Evolutionary conservation across 1,139 yeast genomes (phyloP), one percentile per base, ranked within the genome.

Genomic region (Candida dubliniensis): DNA sequence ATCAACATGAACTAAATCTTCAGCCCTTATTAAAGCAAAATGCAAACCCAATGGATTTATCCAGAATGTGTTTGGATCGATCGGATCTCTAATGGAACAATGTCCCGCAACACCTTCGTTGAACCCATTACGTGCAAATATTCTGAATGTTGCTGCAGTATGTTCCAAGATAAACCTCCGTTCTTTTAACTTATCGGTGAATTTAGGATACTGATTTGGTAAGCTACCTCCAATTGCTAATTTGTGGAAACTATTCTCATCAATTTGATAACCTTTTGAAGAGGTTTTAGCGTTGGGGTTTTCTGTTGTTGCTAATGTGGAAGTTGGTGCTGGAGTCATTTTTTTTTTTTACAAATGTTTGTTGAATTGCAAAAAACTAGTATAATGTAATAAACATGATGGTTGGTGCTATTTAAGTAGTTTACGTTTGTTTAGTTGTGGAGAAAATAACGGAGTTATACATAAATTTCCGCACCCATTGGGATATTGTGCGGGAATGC

Each of bases 51-150:
- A 66, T 2, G 93, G 93, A 60, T 85, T 85, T 60, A 85, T 84
- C 93, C 95, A 86, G 59, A 86, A 86, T 2, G 89, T 83, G 34
- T 72, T 62, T 18, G 84, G 81, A 49, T 82, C 79, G 36, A 83
- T 79, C 3, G 95, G 93, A 56, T 87, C 95, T 50, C 90, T 74
- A n/a, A 86, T 74, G 3, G 91, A 83, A 44, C 87, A 84, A 59
- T 87, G 95, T 27, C 95, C 95, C 0, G 95, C 88, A 29, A 79
- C 61, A n/a, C 95, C 95, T 60, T 84, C 87, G n/a, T 81, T 71
- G 61, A 68, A 86, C 12, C 87, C 88, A 51, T 76, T 77, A 51
- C 91, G 74, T 6, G 87, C 88, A 63, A 87, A 84, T 2, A 83
- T 77, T 45, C 95, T 74, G 65, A 86, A 87, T 0, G 89, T 89